A percentile compares a stretch with the other conserved stretches of the same genome.
Conservation (phyloP, 2,329 filamentous ascomycete genomes). For the Clarireedia homoeocarpa region DNA sequence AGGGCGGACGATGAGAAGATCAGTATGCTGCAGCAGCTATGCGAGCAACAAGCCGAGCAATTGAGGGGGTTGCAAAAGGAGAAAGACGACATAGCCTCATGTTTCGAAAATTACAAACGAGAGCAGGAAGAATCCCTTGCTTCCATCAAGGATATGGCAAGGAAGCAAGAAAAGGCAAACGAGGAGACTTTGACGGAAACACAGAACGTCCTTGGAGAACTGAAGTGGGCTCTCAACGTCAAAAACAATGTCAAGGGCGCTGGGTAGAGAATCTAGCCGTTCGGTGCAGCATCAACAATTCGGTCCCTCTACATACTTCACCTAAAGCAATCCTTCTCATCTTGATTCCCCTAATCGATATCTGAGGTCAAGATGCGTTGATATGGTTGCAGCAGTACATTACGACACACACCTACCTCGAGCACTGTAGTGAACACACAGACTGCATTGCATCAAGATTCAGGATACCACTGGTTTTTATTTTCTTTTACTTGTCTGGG, state of each 20-base stretch:
- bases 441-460: constrained; percentile 10
- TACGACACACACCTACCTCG: not conserved
- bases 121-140: constrained; percentile 54
- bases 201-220: constrained; percentile 53
- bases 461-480: constrained; percentile 5
- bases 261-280: constrained; percentile 31
- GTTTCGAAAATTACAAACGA: constrained; percentile 58
- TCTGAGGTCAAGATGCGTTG: not conserved
- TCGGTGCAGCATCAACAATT: not conserved
- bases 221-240: constrained; percentile 65
- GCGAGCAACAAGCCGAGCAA: constrained; percentile 66
- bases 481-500: not conserved
- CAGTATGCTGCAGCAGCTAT: constrained; percentile 56
- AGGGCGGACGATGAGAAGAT: constrained; percentile 55
- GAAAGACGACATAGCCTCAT: constrained; percentile 51
- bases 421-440: not conserved
- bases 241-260: constrained; percentile 53
- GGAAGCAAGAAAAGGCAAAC: constrained; percentile 52
- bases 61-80: constrained; percentile 51
- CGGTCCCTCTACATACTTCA: not conserved
- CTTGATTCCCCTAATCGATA: not conserved
- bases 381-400: not conserved
- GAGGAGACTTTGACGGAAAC: constrained; percentile 50
- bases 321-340: not conserved
- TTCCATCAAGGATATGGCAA: constrained; percentile 50